Percentiles rank a stretch among this genome's conserved stretches.
phyloP scores from a whole-genome alignment of 495 filamentous ascomycete species.

The Penicillium chermesinum region DNA sequence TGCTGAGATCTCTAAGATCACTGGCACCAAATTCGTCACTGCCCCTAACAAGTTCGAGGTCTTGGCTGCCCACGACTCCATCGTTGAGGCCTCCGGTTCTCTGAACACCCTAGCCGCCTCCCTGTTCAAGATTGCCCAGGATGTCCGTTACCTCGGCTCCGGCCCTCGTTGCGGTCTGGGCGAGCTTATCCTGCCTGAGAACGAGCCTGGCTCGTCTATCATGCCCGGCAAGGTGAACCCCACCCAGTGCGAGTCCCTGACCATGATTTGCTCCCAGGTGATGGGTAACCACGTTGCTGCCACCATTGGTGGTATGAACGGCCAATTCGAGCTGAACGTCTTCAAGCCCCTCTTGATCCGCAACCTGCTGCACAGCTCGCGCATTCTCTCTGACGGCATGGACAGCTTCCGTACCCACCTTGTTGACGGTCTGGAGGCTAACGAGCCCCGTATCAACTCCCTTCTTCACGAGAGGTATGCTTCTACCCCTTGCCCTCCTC shows the following conservation, averaged over 20 bases:
- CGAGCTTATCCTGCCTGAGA: conserved; percentile 89
- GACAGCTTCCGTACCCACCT: conserved; percentile 89
- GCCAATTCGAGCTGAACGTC: conserved; percentile 98
- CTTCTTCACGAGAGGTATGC: conserved; percentile 80
- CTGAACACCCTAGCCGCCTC: conserved; percentile 91
- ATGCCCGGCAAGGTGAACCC: conserved; percentile 99
- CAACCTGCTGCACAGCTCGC: conserved; percentile 86
- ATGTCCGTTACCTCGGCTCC: conserved; percentile 93
- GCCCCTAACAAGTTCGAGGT: conserved; percentile 99
- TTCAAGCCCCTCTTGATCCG: conserved; percentile 97
- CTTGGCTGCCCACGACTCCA: conserved; percentile 92
- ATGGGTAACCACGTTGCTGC: conserved; percentile 94
- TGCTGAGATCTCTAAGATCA: conserved; percentile 83
- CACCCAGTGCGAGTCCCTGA: conserved; percentile 95
- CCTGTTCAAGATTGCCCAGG: conserved; percentile 97
- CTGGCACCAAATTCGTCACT: conserved; percentile 87
- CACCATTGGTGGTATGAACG: conserved; percentile 92
- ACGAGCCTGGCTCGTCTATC: conserved; percentile 94
- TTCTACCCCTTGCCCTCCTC: background rate
- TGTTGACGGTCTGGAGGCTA: conserved; percentile 81
- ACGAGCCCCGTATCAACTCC: conserved; percentile 81
- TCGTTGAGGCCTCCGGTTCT: conserved; percentile 87
- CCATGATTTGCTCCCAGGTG: conserved; percentile 96
- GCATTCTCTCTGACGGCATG: conserved; percentile 89
- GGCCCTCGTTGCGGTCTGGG: conserved; percentile 94